Base-by-base conservation (phyloP, 2,329 filamentous ascomycete species). In the Exophiala xenobiotica region DNA sequence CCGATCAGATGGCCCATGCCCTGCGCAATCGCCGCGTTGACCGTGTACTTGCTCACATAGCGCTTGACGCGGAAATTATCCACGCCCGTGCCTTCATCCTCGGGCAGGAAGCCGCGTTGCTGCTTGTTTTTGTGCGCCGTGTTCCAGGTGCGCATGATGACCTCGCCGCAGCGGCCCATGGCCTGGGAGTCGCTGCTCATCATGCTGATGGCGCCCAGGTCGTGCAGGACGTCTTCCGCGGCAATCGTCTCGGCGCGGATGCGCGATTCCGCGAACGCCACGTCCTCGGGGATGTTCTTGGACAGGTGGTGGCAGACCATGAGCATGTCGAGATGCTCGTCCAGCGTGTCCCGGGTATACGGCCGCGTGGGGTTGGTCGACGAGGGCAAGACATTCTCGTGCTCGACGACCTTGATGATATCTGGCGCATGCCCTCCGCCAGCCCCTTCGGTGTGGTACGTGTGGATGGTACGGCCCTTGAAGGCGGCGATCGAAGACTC, bases 261-360 rank as follows among this genome's bases (percentile, higher is more conserved):
- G 31, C 92, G 88, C 27, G 85, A 90, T 73, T 97, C 92, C 41
- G 92, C 92, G 65, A 97, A 97, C 1, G 91, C 90, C 11, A 97
- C 87, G 67, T 97, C 92, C 73, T 97, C 92, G 51, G 91, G 89
- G 53, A 96, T 96, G 70, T 96, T 85, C 70, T 88, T 89, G 46
- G 85, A 90, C 7, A 97, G 76, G 66, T 97, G 92, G 70, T 97
- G 92, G 75, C 92, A 97, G 29, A 96, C 90, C 92, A 96, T 96
- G 40, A 96, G 76, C 92, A 97, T 97, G 73, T 97, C 92, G 11
- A 96, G 81, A 71, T 97, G 92, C 71, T 97, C 92, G 65, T 96
- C 92, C 0, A 97, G 80, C 0, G 92, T 97, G 74, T 97, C 96
- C 59, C 79, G 78, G 1, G 92, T 97, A 70, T 85, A 96, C 0